These are phyloP conservation scores for Psilocybe sp. DNA, from an alignment of 768 basidiomycete genomes.

Conservation along the genomic window DNA sequence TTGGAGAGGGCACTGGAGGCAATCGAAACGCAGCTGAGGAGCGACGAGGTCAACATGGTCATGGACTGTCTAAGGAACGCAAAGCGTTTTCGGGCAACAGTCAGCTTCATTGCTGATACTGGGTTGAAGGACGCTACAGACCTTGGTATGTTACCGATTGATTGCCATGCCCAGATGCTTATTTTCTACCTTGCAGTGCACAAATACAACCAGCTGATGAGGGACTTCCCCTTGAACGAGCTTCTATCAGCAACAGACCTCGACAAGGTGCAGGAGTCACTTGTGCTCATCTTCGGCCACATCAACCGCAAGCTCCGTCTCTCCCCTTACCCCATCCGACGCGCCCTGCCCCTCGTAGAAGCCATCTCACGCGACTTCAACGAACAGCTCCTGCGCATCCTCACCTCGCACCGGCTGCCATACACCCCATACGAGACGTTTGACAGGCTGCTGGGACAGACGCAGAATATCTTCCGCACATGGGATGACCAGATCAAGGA, in stretches of 20 bases:
- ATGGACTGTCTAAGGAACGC: slow-evolving; percentile 95
- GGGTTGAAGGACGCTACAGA: slow-evolving; percentile 94
- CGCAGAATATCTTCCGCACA: slow-evolving; percentile 74
- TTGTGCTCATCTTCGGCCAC: slow-evolving; percentile 86
- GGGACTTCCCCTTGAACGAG: slow-evolving; percentile 97
- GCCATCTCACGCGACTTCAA: slow-evolving; percentile 98
- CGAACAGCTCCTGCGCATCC: slow-evolving; percentile 86
- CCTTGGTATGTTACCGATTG: slow-evolving; percentile 48
- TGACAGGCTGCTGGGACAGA: slow-evolving; percentile 76
- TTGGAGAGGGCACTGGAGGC: slow-evolving; percentile 91
- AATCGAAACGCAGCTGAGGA: slow-evolving; percentile 87
- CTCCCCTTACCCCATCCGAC: slow-evolving; percentile 94
- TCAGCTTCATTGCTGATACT: slow-evolving; percentile 97
- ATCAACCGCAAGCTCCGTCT: slow-evolving; percentile 94
- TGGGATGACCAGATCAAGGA: slow-evolving; percentile 93
- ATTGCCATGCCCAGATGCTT: neutral
- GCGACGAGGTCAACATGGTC: slow-evolving; percentile 89
- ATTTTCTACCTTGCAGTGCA: slow-evolving; percentile 54
- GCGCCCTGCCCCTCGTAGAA: slow-evolving; percentile 94
- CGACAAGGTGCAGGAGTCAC: slow-evolving; percentile 89
- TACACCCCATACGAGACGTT: slow-evolving; percentile 96
- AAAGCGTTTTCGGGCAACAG: slow-evolving; percentile 95
- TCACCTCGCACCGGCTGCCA: slow-evolving; percentile 87
- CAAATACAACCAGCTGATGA: slow-evolving; percentile 98
- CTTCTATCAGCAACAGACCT: slow-evolving; percentile 95